A percentile compares a stretch with the other conserved stretches of the same genome.
Evolutionary conservation across 805 yeast genomes (phyloP).

Genomic region (Isabelozyma heimii): DNA sequence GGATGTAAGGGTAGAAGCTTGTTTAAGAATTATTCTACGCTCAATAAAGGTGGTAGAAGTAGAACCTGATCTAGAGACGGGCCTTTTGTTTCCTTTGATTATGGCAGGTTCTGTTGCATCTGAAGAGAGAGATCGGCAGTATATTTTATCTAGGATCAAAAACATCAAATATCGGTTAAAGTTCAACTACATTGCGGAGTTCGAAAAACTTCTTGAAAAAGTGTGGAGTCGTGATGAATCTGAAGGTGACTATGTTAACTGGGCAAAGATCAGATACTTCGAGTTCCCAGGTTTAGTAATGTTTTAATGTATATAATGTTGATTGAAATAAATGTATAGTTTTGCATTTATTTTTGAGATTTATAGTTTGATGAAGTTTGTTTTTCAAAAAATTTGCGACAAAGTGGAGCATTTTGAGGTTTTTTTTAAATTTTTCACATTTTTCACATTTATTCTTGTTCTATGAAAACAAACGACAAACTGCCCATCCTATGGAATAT

Average conservation of each 20-base stretch:
- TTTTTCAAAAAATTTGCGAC: too few species aligned
- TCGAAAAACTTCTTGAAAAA: slow-evolving; percentile 16
- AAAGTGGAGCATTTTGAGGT: too few species aligned
- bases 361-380: too few species aligned
- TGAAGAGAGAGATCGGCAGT: slow-evolving; percentile 13
- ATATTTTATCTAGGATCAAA: slow-evolving; percentile 15
- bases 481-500: too few species aligned
- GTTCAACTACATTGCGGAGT: slow-evolving; percentile 22
- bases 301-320: slow-evolving; percentile 13
- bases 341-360: neutral
- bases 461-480: too few species aligned
- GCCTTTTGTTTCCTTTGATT: slow-evolving; percentile 21
- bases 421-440: too few species aligned
- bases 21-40: slow-evolving; percentile 17
- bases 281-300: slow-evolving; percentile 27
- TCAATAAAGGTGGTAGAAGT: slow-evolving; percentile 15
- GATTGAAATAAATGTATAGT: neutral
- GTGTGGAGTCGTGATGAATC: slow-evolving; percentile 20
- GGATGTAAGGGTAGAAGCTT: slow-evolving; percentile 18
- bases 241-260: slow-evolving; percentile 21
- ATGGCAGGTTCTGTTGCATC: slow-evolving; percentile 26
- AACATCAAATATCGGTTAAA: slow-evolving; percentile 15
- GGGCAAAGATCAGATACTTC: slow-evolving; percentile 26
- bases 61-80: slow-evolving; percentile 20
- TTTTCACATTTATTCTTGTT: too few species aligned